These are phyloP conservation scores for Verticillium longisporum DNA, from an alignment of 2,329 filamentous ascomycete genomes.

Conservation along the genomic window DNA sequence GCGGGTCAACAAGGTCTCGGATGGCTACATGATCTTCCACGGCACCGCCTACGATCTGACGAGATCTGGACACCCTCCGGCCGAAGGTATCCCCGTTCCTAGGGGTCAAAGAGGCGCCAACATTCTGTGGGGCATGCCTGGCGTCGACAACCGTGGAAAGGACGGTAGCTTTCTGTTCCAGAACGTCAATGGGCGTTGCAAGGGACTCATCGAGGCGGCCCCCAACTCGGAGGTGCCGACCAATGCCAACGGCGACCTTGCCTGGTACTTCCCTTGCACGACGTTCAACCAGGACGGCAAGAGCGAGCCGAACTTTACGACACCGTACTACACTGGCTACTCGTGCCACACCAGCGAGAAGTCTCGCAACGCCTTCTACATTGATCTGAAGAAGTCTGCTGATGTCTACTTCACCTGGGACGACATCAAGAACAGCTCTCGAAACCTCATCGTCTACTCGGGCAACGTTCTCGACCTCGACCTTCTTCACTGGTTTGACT, in stretches of 20 bases:
- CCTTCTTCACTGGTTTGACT: conserved; percentile 85
- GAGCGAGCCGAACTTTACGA: conserved; percentile 64
- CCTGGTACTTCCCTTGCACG: conserved; percentile 95
- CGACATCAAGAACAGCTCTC: conserved; percentile 79
- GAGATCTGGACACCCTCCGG: conserved; percentile 69
- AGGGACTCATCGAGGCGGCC: conserved; percentile 72
- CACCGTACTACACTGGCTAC: conserved; percentile 75
- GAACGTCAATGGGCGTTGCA: conserved; percentile 96
- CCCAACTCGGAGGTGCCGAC: conserved; percentile 71
- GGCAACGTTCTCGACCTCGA: conserved; percentile 88
- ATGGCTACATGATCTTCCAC: conserved; percentile 93
- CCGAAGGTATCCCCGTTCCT: conserved; percentile 63
- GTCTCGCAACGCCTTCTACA: conserved; percentile 71
- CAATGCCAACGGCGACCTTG: conserved; percentile 64
- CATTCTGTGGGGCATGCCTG: conserved; percentile 77
- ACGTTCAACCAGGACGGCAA: conserved; percentile 93
- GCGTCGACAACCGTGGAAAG: conserved; percentile 68
- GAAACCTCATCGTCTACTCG: conserved; percentile 91
- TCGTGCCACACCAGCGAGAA: conserved; percentile 73
- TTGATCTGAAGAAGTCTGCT: conserved; percentile 56
- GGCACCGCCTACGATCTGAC: conserved; percentile 83
- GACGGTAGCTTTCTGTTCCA: conserved; percentile 98
- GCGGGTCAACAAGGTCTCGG: conserved; percentile 72
- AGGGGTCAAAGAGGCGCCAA: conserved; percentile 54
- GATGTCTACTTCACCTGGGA: conserved; percentile 97